phyloP scores from a whole-genome alignment of 331 rosid genomes.

The Dryas integrifolia region DNA sequence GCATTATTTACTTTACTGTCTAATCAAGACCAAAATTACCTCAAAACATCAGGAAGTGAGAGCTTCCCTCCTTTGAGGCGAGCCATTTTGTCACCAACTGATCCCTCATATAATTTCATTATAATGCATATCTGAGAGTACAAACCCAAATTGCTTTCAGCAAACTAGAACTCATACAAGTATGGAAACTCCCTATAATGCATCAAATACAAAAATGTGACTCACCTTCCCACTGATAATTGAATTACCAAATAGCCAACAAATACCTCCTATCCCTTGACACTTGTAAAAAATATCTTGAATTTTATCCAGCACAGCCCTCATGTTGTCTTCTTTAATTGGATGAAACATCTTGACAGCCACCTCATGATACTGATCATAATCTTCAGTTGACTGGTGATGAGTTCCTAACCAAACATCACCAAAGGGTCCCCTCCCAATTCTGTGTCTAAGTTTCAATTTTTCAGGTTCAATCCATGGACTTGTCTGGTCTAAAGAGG shows the following conservation, averaged over 20 bases:
- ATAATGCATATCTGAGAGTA: slow-evolving; percentile 61
- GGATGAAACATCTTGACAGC: slow-evolving; percentile 78
- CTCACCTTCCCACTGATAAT: slow-evolving; percentile 71
- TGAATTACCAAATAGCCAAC: slow-evolving; percentile 70
- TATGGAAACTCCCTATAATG: slow-evolving; percentile 8
- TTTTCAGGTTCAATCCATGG: slow-evolving; percentile 77
- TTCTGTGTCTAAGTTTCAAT: slow-evolving; percentile 82
- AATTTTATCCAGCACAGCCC: slow-evolving; percentile 52
- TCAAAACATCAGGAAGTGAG: slow-evolving; percentile 62
- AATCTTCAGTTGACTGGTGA: slow-evolving; percentile 78
- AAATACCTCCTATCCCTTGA: slow-evolving; percentile 52
- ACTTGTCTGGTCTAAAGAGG: slow-evolving; percentile 37
- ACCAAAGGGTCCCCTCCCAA: slow-evolving; percentile 84
- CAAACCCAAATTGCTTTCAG: slow-evolving; percentile 20
- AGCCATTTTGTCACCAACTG: slow-evolving; percentile 84
- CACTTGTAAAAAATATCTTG: slow-evolving; percentile 53
- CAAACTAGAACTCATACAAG: slow-evolving; percentile 16
- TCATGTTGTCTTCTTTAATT: slow-evolving; percentile 64
- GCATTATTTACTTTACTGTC: slow-evolving; percentile 14
- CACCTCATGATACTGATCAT: slow-evolving; percentile 79
- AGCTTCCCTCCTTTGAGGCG: slow-evolving; percentile 57
- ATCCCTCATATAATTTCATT: slow-evolving; percentile 83
- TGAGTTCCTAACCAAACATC: slow-evolving; percentile 95
- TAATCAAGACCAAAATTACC: slow-evolving; percentile 44
- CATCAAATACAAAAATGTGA: slow-evolving; percentile 12